phyloP scores from a whole-genome alignment of 495 filamentous ascomycete species.

The Rostrohypoxylon terebratum region DNA sequence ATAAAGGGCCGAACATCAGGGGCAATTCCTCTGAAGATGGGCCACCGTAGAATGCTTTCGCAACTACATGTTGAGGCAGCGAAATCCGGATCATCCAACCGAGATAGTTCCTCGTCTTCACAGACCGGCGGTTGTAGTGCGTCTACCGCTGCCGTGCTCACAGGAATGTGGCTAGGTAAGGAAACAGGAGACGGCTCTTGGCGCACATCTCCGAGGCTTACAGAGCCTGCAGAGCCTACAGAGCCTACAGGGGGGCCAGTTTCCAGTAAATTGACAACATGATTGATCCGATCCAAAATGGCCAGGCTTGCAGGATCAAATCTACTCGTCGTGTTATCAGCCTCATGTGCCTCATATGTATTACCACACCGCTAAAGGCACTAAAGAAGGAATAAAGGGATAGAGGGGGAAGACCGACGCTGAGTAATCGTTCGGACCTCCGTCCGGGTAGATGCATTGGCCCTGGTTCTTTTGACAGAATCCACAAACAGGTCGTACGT shows the following conservation, averaged over 20 bases:
- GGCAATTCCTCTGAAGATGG: not conserved
- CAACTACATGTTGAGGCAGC: slow-evolving; percentile 11
- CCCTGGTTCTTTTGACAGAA: slow-evolving; percentile 16
- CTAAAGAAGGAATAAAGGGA: no score
- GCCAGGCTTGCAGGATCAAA: slow-evolving; percentile 13
- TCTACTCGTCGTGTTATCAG: not conserved
- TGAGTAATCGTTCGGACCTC: slow-evolving; percentile 11
- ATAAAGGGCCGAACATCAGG: slow-evolving; percentile 8
- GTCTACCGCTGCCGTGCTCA: not conserved
- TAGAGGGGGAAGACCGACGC: slow-evolving; percentile 5
- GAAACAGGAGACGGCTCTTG: not conserved
- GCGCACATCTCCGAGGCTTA: not conserved
- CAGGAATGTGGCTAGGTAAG: not conserved
- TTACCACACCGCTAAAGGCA: not conserved
- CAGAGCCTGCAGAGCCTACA: no score
- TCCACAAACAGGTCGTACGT: not conserved
- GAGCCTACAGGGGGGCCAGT: not conserved
- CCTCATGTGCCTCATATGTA: not conserved
- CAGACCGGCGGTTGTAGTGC: slow-evolving; percentile 5
- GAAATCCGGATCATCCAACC: slow-evolving; percentile 6
- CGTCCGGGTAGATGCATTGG: slow-evolving; percentile 16
- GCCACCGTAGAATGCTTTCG: slow-evolving; percentile 10
- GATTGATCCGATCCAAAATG: slow-evolving; percentile 11
- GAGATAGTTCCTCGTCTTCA: slow-evolving; percentile 1
- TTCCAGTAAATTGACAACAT: slow-evolving; percentile 13